phyloP scores from a whole-genome alignment of 352 stramenopile species.

The Globisporangium emineosum region DNA sequence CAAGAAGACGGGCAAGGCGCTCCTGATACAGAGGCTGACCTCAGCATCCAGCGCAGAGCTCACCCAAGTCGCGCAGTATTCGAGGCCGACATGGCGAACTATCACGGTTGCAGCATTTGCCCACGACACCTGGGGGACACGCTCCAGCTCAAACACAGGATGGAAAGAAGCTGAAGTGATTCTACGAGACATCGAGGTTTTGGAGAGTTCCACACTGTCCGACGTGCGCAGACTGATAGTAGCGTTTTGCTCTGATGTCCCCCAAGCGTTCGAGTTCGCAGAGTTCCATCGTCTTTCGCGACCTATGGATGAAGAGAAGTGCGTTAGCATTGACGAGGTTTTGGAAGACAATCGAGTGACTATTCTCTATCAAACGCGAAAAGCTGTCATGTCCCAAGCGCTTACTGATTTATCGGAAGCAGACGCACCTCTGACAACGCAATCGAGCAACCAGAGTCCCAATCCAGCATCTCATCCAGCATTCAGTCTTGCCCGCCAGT shows the following conservation, averaged over 20 bases:
- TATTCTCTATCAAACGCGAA: neutral
- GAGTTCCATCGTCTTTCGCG: neutral
- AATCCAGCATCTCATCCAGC: neutral
- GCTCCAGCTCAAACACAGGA: neutral
- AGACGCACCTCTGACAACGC: neutral
- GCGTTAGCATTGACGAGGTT: neutral
- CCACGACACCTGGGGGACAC: neutral
- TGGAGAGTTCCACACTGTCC: slow-evolving; percentile 22
- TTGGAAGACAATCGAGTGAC: neutral
- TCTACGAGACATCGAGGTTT: slow-evolving; percentile 17
- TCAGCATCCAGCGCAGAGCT: slow-evolving; percentile 8
- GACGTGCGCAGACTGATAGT: slow-evolving; percentile 29
- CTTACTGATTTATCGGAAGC: neutral
- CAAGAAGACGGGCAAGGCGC: slow-evolving; percentile 1
- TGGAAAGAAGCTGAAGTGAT: neutral
- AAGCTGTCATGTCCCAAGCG: neutral
- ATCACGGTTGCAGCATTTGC: slow-evolving; percentile 1
- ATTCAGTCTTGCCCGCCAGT: slow-evolving; percentile 10
- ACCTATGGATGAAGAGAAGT: neutral
- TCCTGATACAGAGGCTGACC: neutral
- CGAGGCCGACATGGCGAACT: neutral
- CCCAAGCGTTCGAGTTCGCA: slow-evolving; percentile 22
- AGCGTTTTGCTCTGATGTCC: slow-evolving; percentile 23
- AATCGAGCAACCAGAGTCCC: neutral
- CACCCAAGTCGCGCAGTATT: neutral